Percentiles rank a stretch among this genome's conserved stretches.
These are phyloP conservation scores for Daldinia caldariorum DNA, from an alignment of 495 filamentous ascomycete species.

Conservation along the genomic window DNA sequence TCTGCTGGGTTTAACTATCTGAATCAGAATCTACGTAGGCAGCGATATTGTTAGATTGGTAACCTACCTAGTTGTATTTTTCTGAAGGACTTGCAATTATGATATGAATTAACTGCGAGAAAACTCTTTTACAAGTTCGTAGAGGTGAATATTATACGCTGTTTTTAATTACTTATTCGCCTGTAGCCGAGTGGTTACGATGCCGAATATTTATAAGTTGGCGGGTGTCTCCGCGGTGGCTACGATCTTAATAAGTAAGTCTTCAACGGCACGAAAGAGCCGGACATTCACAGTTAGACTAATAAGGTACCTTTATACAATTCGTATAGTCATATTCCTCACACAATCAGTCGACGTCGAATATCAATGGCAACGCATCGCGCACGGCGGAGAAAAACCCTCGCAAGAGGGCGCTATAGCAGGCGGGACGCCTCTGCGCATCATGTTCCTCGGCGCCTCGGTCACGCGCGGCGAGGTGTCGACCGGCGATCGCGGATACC, in stretches of 20 bases:
- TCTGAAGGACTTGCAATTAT: neutral
- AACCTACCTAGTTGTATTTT: too few relatives aligned
- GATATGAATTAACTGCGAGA: constrained; percentile 18
- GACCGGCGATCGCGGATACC: constrained; percentile 43
- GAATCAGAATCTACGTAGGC: neutral
- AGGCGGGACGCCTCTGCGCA: constrained; percentile 37
- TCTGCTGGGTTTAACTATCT: neutral
- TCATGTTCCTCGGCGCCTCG: constrained; percentile 47
- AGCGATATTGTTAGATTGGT: neutral
- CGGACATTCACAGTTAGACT: constrained; percentile 2
- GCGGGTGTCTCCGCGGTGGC: constrained; percentile 17
- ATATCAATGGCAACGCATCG: constrained; percentile 30
- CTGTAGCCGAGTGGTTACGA: constrained; percentile 3
- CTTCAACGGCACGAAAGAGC: neutral
- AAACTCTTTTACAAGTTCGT: constrained; percentile 3
- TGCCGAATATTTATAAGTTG: constrained; percentile 28
- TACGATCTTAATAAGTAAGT: constrained; percentile 27
- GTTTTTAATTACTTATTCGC: neutral
- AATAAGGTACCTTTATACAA: neutral
- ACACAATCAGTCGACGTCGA: constrained; percentile 36
- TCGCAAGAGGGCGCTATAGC: constrained; percentile 26
- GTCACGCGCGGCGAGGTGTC: constrained; percentile 46
- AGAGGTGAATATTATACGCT: neutral
- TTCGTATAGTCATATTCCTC: constrained; percentile 27
- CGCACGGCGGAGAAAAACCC: constrained; percentile 6